Evolutionary conservation across 2,329 filamentous ascomycete genomes (phyloP).

Genomic region (Fusarium abutilonis): DNA sequence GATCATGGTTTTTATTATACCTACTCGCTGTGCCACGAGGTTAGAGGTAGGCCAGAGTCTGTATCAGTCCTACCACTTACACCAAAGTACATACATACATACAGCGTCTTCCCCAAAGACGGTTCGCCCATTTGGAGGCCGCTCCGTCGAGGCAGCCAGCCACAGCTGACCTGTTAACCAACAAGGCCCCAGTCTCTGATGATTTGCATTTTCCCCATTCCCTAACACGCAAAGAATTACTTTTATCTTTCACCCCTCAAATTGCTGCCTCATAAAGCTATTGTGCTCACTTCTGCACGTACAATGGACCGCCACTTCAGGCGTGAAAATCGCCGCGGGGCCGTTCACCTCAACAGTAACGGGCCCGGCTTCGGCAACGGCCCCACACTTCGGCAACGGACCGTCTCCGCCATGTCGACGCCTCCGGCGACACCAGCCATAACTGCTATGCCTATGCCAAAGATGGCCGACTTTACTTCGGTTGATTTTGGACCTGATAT

Average conservation of each 20-base stretch:
- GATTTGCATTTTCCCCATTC: conserved; percentile 18
- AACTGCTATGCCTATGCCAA: not conserved
- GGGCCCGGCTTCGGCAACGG: conserved; percentile 2
- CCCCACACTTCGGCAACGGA: conserved; percentile 29
- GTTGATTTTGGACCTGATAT: not conserved
- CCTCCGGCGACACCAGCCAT: conserved; percentile 11
- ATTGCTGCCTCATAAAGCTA: conserved; percentile 24
- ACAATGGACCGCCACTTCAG: conserved; percentile 21
- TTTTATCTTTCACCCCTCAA: not conserved
- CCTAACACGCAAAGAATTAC: not conserved
- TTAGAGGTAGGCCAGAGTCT: not conserved
- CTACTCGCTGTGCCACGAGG: too few relatives aligned
- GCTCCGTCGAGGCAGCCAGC: conserved; percentile 19
- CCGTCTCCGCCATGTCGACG: conserved; percentile 13
- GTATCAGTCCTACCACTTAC: not conserved
- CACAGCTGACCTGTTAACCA: conserved; percentile 9
- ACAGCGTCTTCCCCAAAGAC: not conserved
- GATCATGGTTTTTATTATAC: not conserved
- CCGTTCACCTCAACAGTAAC: conserved; percentile 3
- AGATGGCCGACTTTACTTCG: not conserved
- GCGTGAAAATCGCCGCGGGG: conserved; percentile 18
- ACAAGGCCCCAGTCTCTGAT: conserved; percentile 12
- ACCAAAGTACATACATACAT: not conserved
- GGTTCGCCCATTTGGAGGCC: conserved; percentile 21
- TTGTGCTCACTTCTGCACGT: conserved; percentile 3